Base-by-base conservation (phyloP, 164 flowering plant genomes). In the Liriodendron chinense region DNA sequence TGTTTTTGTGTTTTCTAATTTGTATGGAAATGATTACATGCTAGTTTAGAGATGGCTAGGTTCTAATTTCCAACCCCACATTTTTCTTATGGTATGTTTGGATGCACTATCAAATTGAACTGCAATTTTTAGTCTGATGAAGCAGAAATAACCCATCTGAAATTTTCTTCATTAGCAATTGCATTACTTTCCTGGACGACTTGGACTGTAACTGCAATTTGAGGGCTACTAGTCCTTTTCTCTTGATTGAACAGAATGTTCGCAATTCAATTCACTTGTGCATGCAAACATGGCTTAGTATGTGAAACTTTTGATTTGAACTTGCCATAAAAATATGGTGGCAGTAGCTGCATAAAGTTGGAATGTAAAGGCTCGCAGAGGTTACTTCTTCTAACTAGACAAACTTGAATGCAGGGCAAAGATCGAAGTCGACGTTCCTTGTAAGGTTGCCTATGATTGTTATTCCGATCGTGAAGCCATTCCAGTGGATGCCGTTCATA, bases 401-500 rank as follows among this genome's bases (percentile, higher is more conserved):
- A 34, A 72, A 63, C 72, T 10, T 78, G 56, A 22, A 67, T 77
- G 88, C 91, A 92, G 98, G 82, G 93, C 83, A 21, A 91, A 77
- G 82, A 82, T 72, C 84, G 97, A 92, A 68, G 77, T 91, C 21
- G 94, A 91, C 66, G 94, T 93, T 66, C 99, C 99, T 61, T 74
- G 65, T 83, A 87, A 92, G 18, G 91, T 86, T 66, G 99, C 99
- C 18, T 96, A 93, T 81, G 78, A 86, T 23, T 83, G 85, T 80
- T 96, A 93, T 79, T 86, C 84, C 22, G 96, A 96, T 78, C 96
- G 96, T 5, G 94, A 96, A 86, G 77, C 94, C 18, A 88, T 94
- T 82, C 92, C 98, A 79, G 12, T 96, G 99, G 98, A 96, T 96
- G 99, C 94, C 95, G 10, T 93, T 91, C 86, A 96, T 96, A 83